These are phyloP conservation scores for Exophiala sp. DNA, from an alignment of 2,329 filamentous ascomycete genomes.

Conservation along the genomic window DNA sequence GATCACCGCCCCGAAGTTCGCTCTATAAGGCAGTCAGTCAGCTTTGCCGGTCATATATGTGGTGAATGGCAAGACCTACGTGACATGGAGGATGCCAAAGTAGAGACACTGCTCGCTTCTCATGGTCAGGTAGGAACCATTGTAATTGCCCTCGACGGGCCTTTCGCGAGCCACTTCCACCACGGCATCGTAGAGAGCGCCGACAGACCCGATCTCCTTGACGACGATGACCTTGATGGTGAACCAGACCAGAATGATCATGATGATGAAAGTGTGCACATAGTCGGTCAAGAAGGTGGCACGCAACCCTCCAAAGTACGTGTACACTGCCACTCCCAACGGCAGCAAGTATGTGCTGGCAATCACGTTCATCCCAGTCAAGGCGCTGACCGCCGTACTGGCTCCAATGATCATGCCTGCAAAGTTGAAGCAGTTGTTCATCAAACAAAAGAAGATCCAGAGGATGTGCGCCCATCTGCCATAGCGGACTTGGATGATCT, in stretches of 20 bases:
- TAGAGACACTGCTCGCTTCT: conserved; percentile 35
- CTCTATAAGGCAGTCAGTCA: not conserved
- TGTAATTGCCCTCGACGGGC: conserved; percentile 42
- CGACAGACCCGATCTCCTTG: conserved; percentile 5
- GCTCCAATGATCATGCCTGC: conserved; percentile 54
- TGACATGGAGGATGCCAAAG: conserved; percentile 54
- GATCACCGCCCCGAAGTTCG: conserved; percentile 58
- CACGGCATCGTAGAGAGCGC: conserved; percentile 21
- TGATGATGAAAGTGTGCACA: conserved; percentile 42
- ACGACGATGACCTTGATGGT: conserved; percentile 43
- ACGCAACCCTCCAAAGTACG: conserved; percentile 44
- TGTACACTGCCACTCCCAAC: conserved; percentile 61
- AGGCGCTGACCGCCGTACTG: conserved; percentile 65
- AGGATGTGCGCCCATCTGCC: conserved; percentile 39
- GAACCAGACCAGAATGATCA: conserved; percentile 48
- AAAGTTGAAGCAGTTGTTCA: conserved; percentile 42
- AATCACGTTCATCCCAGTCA: conserved; percentile 67
- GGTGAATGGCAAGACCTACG: conserved; percentile 3
- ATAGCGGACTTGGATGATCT: conserved; percentile 46
- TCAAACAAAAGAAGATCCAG: conserved; percentile 37
- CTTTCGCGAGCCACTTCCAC: conserved; percentile 43
- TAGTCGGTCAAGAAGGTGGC: conserved; percentile 48
- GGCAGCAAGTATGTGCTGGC: conserved; percentile 79
- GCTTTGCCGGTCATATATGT: not conserved
- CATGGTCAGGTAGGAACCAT: conserved; percentile 45